Evolutionary conservation across 2,329 filamentous ascomycete species (phyloP).

Genomic region (Rhynchosporium agropyri): DNA sequence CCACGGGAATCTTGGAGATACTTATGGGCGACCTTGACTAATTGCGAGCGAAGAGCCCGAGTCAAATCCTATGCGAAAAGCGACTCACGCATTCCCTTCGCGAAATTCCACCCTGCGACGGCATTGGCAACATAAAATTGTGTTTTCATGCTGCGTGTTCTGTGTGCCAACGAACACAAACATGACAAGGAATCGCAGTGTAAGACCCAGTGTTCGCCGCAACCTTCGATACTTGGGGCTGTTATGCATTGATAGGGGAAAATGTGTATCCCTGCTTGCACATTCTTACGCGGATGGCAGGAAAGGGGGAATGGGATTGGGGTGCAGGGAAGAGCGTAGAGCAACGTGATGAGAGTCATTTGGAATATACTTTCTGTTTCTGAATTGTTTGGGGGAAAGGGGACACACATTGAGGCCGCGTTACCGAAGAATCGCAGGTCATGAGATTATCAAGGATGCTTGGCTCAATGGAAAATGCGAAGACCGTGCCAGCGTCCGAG

Average conservation of each 20-base stretch:
- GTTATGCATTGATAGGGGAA: constrained; percentile 25
- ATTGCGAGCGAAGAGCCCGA: neutral
- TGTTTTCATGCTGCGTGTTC: constrained; percentile 16
- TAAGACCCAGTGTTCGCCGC: constrained; percentile 15
- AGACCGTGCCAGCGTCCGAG: constrained; percentile 7
- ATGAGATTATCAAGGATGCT: constrained; percentile 14
- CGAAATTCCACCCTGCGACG: neutral
- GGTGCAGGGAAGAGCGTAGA: constrained; percentile 14
- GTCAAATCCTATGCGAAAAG: neutral
- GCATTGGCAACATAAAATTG: constrained; percentile 11
- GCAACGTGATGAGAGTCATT: constrained; percentile 18
- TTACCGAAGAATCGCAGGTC: constrained; percentile 11
- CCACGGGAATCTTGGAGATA: constrained; percentile 11
- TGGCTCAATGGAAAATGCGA: constrained; percentile 2
- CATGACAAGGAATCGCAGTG: constrained; percentile 13
- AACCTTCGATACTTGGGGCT: constrained; percentile 16
- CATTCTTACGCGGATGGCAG: constrained; percentile 12
- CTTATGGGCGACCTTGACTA: constrained; percentile 2
- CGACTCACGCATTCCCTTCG: neutral
- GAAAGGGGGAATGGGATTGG: constrained; percentile 12
- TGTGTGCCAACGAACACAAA: constrained; percentile 17
- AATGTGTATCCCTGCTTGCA: constrained; percentile 24
- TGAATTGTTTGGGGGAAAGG: constrained; percentile 19
- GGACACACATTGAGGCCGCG: constrained; percentile 11
- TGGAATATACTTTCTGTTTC: constrained; percentile 12